Base-by-base conservation (phyloP, 164 flowering plant species). In the Kalanchoe fedtschenkoi region DNA sequence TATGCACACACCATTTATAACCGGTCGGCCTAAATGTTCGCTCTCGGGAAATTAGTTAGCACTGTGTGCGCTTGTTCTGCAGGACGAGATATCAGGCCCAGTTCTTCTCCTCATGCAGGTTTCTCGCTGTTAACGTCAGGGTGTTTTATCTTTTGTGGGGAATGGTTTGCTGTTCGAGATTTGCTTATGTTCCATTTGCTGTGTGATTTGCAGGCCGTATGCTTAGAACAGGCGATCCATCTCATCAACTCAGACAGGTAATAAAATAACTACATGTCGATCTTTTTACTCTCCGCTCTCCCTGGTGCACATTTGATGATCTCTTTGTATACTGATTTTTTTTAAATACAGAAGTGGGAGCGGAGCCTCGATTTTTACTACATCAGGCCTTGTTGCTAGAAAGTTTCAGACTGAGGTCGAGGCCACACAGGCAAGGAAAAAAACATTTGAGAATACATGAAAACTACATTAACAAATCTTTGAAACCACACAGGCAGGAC, bases 71-170 rank as follows among this genome's bases (percentile, higher is more conserved):
- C 47, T 54, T 47, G 30, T 47, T 62, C 21, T 59, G 63, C 80
- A 86, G 92, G 92, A 80, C 72, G 89, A 86, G 64, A 82, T 82
- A 6, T 74, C 80, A 64, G 89, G 89, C 41, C 87, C 92, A 16
- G 87, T 86, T 66, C 79, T 85, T 15, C 68, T 86, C 66, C 80
- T 83, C 79, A 73, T 83, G 82, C 75, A 82, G 88, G 92, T 86
- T 4, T 56, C 54, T 60, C 34, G 17, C 29, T 24, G 46, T 55
- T 58, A 19, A 28, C n/a, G n/a, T 17, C 8, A 24, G 54, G 17
- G 10, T 24, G 21, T 58, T 62, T 42, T 37, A 64, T 7, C 57
- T 57, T 15, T 58, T 16, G 32, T 11, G 6, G 37, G 32, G 21
- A 57, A 32, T 3, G 37, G 24, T 2, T 30, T 6, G 3, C 5